A percentile compares a stretch with the other conserved stretches of the same genome.
These are phyloP conservation scores for Scheffersomyces spartinae DNA, from an alignment of 805 yeast species.

Conservation along the genomic window DNA sequence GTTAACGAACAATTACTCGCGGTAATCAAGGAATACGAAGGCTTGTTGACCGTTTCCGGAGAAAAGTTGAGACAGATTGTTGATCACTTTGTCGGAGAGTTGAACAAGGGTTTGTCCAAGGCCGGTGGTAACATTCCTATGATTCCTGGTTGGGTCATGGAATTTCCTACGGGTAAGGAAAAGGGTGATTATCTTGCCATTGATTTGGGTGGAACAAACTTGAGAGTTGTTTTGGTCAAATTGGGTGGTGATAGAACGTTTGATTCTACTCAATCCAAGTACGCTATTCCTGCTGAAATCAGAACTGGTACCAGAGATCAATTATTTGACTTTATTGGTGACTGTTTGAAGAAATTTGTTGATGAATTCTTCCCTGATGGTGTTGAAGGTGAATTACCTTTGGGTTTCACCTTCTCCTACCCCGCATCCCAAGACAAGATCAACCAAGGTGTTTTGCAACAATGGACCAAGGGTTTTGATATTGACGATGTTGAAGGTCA, in stretches of 20 bases:
- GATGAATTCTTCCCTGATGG: slow-evolving; percentile 61
- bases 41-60: slow-evolving; percentile 48
- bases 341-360: slow-evolving; percentile 61
- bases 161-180: slow-evolving; percentile 86
- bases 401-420: slow-evolving; percentile 93
- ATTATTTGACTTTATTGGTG: slow-evolving; percentile 81
- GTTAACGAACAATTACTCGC: not conserved
- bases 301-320: slow-evolving; percentile 72
- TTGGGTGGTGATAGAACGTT: slow-evolving; percentile 77
- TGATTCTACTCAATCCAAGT: slow-evolving; percentile 80
- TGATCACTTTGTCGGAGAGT: slow-evolving; percentile 65
- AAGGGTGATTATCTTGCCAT: slow-evolving; percentile 84
- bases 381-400: slow-evolving; percentile 44
- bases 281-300: slow-evolving; percentile 61
- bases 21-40: slow-evolving; percentile 41
- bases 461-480: slow-evolving; percentile 98
- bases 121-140: slow-evolving; percentile 85
- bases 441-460: slow-evolving; percentile 77
- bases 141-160: slow-evolving; percentile 96
- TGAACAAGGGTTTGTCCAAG: slow-evolving; percentile 67
- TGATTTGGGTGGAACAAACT: slow-evolving; percentile 95
- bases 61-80: slow-evolving; percentile 55
- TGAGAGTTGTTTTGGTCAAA: slow-evolving; percentile 82
- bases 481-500: slow-evolving; percentile 88
- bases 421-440: slow-evolving; percentile 80